Evolutionary conservation across 2,329 filamentous ascomycete genomes (phyloP), one percentile per base, ranked within the genome.

Genomic region (Nemania abortiva): DNA sequence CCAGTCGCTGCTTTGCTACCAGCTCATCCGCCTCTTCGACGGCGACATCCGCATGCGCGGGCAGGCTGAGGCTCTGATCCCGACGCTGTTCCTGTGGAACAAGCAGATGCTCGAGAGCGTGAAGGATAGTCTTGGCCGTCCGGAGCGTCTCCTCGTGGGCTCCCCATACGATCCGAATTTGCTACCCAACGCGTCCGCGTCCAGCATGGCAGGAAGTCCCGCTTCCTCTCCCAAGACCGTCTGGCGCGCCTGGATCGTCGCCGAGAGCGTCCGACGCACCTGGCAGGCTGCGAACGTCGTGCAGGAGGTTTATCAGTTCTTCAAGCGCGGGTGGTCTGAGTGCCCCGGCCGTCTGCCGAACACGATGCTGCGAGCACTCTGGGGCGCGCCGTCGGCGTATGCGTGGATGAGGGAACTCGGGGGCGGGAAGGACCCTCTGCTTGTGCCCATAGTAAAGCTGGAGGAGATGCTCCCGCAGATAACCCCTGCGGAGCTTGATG

Each of bases 21-120:
- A 80, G 63, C 65, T 76, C n/a, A 77, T 80, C 55, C 72, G 79
- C 10, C 73, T 81, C 7, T 78, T 77, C 63, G 79, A 81, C 65
- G 79, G 79, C 27, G 77, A 80, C 66, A 71, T 81, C 27, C 72
- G 74, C 22, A 76, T 79, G 70, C 75, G 79, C 34, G 75, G 74
- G 2, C 74, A 76, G 54, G 80, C 74, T 13, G 79, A 81, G 67
- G 72, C 62, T 13, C 69, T 78, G 20, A 74, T 80, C 39, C 71
- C 77, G 10, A 73, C 79, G 15, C 65, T 81, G n/a, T 62, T 58
- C 52, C 59, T 64, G 2, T 77, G 76, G 76, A 73, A 68, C 6
- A 65, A 59, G 22, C 66, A 76, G 63, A 70, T 77, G 61, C 70
- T 75, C 49, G 64, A 74, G 29, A 66, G 63, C 47, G 72, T 66